Base-by-base conservation (phyloP, 176 grass and related monocot species). In the Aegilops tauschii region DNA sequence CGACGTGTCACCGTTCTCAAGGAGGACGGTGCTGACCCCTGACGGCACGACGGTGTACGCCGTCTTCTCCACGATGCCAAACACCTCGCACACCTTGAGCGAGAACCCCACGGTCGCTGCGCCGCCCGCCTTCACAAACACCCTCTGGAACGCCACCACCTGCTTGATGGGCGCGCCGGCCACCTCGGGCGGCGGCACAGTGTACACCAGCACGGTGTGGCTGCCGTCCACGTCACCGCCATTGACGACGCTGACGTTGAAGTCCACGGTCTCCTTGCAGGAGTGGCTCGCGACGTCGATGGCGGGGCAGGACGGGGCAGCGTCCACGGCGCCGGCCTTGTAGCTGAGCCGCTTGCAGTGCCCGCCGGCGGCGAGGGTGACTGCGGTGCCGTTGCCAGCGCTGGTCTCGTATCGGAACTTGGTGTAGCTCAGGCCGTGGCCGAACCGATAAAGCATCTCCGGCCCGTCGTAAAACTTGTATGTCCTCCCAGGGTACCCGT, bases 41-140 rank as follows among this genome's bases (percentile, higher is more conserved):
- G 86, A 86, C 25, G 86, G 90, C 42, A 89, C 27, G 34, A 88
- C 83, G 27, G 87, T 88, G 65, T 92, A 92, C 6, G 86, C 90
- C 5, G 86, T 81, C 71, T 79, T 80, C 79, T 88, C 86, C 3
- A 92, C 87, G 79, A 92, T 86, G n/a, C 63, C 42, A 27, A 92
- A 83, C 5, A 25, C 73, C 86, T 79, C 66, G 86, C 90, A 92
- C 12, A 88, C 77, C 58, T 86, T 86, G 17, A 92, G 90, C 13
- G 3, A 44, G 65, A 92, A 86, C 27, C 12, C 20, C 34, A 79
- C 83, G 29, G 54, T 72, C 9, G 20, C 16, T 2, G 34, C 54
- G 12, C 52, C 30, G 31, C 73, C 9, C 1, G 65, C 42, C 34
- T 35, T 50, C 44, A 89, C 83, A 67, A 82, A 82, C 83, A 92